Conservation (phyloP, 345 rosid genomes). For the Moringa oleifera region DNA sequence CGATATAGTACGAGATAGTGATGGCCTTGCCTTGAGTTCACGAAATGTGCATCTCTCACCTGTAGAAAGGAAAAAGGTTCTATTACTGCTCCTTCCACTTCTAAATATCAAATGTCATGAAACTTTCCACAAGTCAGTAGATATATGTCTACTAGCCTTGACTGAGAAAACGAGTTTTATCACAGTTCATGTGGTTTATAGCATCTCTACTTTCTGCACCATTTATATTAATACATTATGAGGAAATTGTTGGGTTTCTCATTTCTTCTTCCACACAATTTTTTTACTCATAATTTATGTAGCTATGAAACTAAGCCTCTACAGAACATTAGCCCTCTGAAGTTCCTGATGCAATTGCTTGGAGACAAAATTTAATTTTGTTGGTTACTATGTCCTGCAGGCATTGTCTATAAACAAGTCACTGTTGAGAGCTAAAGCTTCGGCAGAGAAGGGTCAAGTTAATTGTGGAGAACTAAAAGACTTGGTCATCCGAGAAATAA, state of each 20-base stretch:
- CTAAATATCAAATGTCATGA: too few species aligned
- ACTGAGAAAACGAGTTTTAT: background rate
- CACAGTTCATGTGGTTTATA: background rate
- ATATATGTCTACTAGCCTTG: background rate
- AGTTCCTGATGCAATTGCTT: too few species aligned
- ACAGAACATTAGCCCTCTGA: too few species aligned
- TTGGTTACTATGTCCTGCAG: conserved; percentile 24
- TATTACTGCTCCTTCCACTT: too few species aligned
- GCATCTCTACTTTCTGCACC: too few species aligned
- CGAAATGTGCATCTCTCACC: conserved; percentile 72
- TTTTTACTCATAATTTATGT: too few species aligned
- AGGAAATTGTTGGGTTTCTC: too few species aligned
- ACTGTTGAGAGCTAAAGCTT: conserved; percentile 46
- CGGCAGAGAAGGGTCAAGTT: conserved; percentile 36
- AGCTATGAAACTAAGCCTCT: too few species aligned
- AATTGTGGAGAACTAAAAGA: conserved; percentile 42
- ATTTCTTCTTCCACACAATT: too few species aligned
- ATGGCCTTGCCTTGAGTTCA: conserved; percentile 90
- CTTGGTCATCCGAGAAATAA: conserved; percentile 38
- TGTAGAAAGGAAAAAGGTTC: conserved; percentile 63
- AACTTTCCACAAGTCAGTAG: too few species aligned
- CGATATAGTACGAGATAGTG: conserved; percentile 59
- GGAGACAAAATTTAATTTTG: too few species aligned
- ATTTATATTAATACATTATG: too few species aligned
- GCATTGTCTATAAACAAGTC: conserved; percentile 80